These are phyloP conservation scores for Paecilomyces fulvus DNA, from an alignment of 2,329 filamentous ascomycete species.

Conservation along the genomic window DNA sequence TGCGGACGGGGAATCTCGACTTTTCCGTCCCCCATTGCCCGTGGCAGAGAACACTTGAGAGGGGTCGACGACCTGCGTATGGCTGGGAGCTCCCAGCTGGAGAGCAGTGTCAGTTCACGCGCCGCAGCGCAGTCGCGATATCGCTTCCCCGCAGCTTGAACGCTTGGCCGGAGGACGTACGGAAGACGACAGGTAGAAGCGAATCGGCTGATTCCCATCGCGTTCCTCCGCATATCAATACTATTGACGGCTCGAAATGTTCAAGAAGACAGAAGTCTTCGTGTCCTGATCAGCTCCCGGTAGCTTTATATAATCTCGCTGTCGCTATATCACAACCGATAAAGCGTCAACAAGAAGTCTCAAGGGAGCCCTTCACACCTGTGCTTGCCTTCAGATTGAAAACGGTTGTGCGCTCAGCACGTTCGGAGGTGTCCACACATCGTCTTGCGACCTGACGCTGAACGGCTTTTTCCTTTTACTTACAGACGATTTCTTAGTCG, in stretches of 20 bases:
- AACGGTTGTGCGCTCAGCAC: conserved; percentile 8
- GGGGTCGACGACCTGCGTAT: not conserved
- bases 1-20: not conserved
- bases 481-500: conserved; percentile 4
- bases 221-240: not conserved
- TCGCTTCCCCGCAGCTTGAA: not conserved
- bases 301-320: conserved; percentile 15
- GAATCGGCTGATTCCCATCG: not conserved
- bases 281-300: conserved; percentile 23
- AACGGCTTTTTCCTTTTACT: conserved; percentile 1
- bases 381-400: conserved; percentile 11
- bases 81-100: not conserved
- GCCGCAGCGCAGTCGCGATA: not conserved
- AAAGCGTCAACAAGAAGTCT: not conserved
- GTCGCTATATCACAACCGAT: conserved; percentile 9
- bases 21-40: not conserved
- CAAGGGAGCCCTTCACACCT: conserved; percentile 11
- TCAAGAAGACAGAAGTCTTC: conserved; percentile 16
- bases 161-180: not conserved
- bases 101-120: not conserved
- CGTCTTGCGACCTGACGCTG: not conserved
- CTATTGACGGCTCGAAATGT: conserved; percentile 17
- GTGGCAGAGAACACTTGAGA: not conserved
- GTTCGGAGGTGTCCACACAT: not conserved
- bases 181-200: not conserved